A percentile compares a stretch with the other conserved stretches of the same genome.
Evolutionary conservation across 768 basidiomycete genomes (phyloP).

Genomic region (Lentinula raphanica): DNA sequence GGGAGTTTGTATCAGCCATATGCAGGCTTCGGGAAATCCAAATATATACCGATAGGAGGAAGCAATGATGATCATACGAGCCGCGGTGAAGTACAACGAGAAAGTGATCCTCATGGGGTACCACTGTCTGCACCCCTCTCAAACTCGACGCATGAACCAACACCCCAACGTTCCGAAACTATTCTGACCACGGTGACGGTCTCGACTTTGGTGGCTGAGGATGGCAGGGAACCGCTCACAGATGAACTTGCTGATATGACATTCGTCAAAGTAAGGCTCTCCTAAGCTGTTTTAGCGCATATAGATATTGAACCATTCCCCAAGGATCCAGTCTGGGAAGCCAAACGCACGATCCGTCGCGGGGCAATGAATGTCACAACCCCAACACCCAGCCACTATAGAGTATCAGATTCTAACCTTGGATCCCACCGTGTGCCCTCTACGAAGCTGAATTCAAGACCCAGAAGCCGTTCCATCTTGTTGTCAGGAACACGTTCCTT

Average conservation of each 20-base stretch:
- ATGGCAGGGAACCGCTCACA: background rate
- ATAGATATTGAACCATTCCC: too few relatives aligned
- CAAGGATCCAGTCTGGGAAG: background rate
- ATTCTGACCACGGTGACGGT: background rate
- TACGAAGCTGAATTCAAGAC: background rate
- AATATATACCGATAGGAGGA: background rate
- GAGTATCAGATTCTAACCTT: too few relatives aligned
- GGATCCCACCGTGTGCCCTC: background rate
- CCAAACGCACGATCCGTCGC: background rate
- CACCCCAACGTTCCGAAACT: constrained; percentile 2
- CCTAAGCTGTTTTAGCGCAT: too few relatives aligned
- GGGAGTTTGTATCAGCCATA: constrained; percentile 3
- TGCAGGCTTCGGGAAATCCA: background rate
- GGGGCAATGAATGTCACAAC: background rate
- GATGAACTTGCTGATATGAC: background rate
- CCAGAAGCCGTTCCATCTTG: background rate
- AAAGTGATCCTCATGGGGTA: background rate
- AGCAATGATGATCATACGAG: background rate
- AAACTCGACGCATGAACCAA: background rate
- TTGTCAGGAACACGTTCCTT: background rate
- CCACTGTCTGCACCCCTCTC: background rate
- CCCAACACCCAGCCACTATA: background rate
- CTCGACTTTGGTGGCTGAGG: constrained; percentile 7
- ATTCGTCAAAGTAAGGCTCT: background rate
- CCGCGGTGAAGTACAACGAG: background rate